Evolutionary conservation across 176 grass and related monocot species (phyloP), one percentile per base, ranked within the genome.

Genomic region (Oryza meyeriana): DNA sequence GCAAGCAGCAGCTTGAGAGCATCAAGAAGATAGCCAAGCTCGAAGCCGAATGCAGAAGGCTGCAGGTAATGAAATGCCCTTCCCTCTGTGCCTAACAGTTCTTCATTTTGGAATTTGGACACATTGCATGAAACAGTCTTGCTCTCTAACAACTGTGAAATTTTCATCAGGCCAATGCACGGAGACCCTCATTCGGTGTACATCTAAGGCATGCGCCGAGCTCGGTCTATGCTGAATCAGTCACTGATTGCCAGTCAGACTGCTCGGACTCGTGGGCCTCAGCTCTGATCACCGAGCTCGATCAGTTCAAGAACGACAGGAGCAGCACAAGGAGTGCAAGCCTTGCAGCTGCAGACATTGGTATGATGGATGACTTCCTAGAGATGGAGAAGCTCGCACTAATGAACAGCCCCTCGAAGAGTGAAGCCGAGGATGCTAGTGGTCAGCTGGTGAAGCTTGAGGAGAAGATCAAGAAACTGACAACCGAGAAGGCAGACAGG

Each of bases 1-100:
- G 97, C 72, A 99, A 96, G 85, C 93, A 92, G 80, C 91, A 93
- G 40, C 84, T 99, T 24, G 89, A 94, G 77, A 87, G 80, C 89
- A 87, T 96, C 78, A 94, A 88, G 88, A 99, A 95, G 83, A 50
- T 84, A 41, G 66, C 69, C 27, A 99, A 82, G 76, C 76, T 99
- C 63, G 91, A 96, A 75, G 83, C 89, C 6, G 97, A 99, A 66
- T 92, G 93, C 57, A 86, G 91, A 69, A 90, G 77, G 83, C 72
- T 99, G 77, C 89, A 81, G 81, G 81, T 84, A 33, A 83, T 29
- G 81, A 76, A 33, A 83, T 29, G 1, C 4, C 0, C 39, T 30
- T 34, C 65, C 12, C 70, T 47, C 38, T 36, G 16, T 52, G 1
- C 33, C 9, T 29, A 32, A 29, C 25, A 71, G 8, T 16, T 74